These are phyloP conservation scores for Cladosporium sp. DNA, from an alignment of 2,329 filamentous ascomycete genomes.

Conservation along the genomic window DNA sequence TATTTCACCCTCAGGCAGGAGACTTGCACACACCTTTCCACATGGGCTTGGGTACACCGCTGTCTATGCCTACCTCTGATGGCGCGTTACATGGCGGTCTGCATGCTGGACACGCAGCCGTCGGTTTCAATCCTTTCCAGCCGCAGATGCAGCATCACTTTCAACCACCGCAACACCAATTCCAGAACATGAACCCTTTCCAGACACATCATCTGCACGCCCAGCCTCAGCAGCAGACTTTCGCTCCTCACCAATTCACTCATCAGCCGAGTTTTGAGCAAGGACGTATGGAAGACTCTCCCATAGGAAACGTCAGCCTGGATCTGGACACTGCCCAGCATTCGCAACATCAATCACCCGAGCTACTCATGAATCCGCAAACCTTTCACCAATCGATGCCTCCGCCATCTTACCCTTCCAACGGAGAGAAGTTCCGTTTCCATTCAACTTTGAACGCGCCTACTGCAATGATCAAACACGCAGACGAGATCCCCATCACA, in stretches of 20 bases:
- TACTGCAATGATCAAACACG: slow-evolving; percentile 89
- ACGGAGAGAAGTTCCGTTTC: slow-evolving; percentile 68
- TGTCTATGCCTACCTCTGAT: slow-evolving; percentile 74
- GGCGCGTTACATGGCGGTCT: slow-evolving; percentile 61
- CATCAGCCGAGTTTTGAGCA: slow-evolving; percentile 76
- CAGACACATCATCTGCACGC: slow-evolving; percentile 42
- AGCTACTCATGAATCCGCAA: slow-evolving; percentile 55
- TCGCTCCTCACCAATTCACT: slow-evolving; percentile 74
- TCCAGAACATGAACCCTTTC: slow-evolving; percentile 70
- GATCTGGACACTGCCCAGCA: slow-evolving; percentile 57
- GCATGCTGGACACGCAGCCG: slow-evolving; percentile 53
- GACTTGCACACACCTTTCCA: slow-evolving; percentile 82
- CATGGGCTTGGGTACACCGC: slow-evolving; percentile 71
- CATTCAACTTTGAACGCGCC: slow-evolving; percentile 87
- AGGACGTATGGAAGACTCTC: slow-evolving; percentile 61
- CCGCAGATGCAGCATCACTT: slow-evolving; percentile 56
- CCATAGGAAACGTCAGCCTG: slow-evolving; percentile 53
- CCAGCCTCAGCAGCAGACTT: slow-evolving; percentile 43
- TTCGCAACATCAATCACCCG: slow-evolving; percentile 58
- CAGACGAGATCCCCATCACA: slow-evolving; percentile 90
- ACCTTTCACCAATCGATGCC: slow-evolving; percentile 46
- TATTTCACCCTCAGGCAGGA: slow-evolving; percentile 78
- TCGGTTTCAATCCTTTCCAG: slow-evolving; percentile 66
- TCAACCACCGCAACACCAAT: slow-evolving; percentile 42
- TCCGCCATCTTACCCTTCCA: slow-evolving; percentile 34